Evolutionary conservation across 805 yeast species (phyloP), one percentile per base, ranked within the genome.

Genomic region (Tetrapisispora taiwanensis): DNA sequence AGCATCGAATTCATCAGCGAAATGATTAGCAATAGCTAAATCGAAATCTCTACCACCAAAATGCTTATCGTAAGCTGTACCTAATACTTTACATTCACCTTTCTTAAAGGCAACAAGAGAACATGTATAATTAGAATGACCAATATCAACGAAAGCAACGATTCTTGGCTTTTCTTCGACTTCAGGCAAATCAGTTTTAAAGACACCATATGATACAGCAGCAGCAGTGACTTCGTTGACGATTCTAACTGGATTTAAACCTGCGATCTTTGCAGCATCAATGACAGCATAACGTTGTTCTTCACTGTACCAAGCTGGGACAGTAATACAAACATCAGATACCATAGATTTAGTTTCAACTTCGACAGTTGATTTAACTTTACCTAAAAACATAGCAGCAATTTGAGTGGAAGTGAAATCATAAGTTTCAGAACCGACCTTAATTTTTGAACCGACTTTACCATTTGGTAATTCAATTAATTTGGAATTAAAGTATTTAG

Each of bases 21-120:
- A 88, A 70, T 87, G 92, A 69, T 87, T 80, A 55, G 97, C 89
- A 58, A 92, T 85, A 50, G 95, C 96, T 60, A 73, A 74, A 71
- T 92, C 98, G 51, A 92, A 81, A 67, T 88, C 87, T 72, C 99
- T 83, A 69, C 99, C 98, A 76, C 99, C 99, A 60, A 92, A 92
- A 72, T 86, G 86, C 72, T 86, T 86, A 73, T 89, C 95, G 65
- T 78, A 84, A 58, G 95, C 95, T 50, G 95, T 77, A 56, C 95
- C 95, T 56, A 92, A 72, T 44, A 92, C 76, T 72, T 86, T 88
- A 70, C 89, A 77, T 74, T 92, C 97, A 64, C 98, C 98, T 70
- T 82, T 89, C 78, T 87, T 88, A 71, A 92, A 79, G 48, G 95
- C 81, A 47, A 85, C 94, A 59, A 92, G 74, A 51, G 92, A 72